phyloP scores from a whole-genome alignment of 768 basidiomycete species.

The Termitomyces sp. region DNA sequence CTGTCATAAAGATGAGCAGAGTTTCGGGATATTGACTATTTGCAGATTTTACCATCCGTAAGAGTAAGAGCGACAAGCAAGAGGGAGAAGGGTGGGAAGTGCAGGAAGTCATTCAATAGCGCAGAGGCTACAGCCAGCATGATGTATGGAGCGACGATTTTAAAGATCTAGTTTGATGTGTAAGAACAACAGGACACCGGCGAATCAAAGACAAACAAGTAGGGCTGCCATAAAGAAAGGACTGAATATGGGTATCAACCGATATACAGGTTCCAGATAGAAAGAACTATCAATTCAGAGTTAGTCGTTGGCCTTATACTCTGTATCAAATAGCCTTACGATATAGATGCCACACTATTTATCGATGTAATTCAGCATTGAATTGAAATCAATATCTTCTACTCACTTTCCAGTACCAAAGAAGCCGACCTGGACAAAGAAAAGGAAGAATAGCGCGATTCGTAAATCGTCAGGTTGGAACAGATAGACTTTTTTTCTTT shows the following conservation, averaged over 20 bases:
- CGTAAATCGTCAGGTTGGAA: conserved; percentile 60
- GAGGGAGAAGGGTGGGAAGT: conserved; percentile 74
- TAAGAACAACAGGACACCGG: not conserved
- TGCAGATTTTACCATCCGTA: conserved; percentile 48
- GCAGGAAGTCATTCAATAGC: conserved; percentile 57
- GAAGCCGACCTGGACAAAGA: conserved; percentile 83
- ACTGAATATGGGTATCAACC: conserved; percentile 78
- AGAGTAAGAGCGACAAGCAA: conserved; percentile 73
- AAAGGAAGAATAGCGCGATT: conserved; percentile 76
- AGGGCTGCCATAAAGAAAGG: conserved; percentile 79
- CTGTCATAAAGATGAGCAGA: conserved; percentile 4
- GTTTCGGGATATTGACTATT: not conserved
- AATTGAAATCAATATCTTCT: not conserved
- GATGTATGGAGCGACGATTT: conserved; percentile 76
- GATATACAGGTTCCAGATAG: conserved; percentile 84
- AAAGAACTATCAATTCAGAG: conserved; percentile 47
- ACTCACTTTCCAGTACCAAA: conserved; percentile 82
- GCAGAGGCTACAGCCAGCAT: conserved; percentile 68
- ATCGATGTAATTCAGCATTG: not conserved
- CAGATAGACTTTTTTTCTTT: conserved; percentile 24
- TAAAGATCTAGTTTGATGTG: conserved; percentile 53
- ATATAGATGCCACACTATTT: conserved; percentile 73
- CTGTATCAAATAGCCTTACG: conserved; percentile 36
- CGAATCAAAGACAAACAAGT: conserved; percentile 37
- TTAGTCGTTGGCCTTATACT: not conserved